phyloP scores from a whole-genome alignment of 768 basidiomycete species.

The Suillus occidentalis region DNA sequence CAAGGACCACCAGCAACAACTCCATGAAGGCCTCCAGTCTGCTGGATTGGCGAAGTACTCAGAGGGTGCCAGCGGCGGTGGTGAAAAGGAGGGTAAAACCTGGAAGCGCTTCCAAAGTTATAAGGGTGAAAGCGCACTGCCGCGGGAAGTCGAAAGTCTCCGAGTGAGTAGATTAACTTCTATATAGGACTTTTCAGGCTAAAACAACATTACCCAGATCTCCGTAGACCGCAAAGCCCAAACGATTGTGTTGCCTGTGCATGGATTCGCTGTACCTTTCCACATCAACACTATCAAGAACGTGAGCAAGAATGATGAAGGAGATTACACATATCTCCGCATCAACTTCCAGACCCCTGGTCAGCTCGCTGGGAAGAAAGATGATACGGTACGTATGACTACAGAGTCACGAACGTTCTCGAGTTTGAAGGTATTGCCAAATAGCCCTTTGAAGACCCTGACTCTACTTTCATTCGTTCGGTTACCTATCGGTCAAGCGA shows the following conservation, averaged over 20 bases:
- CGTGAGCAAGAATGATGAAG: slow-evolving; percentile 95
- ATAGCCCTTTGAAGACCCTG: slow-evolving; percentile 94
- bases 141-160: slow-evolving; percentile 76
- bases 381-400: slow-evolving; percentile 73
- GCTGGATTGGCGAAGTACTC: slow-evolving; percentile 84
- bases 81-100: slow-evolving; percentile 85
- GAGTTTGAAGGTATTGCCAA: slow-evolving; percentile 4
- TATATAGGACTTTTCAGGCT: neutral
- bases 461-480: slow-evolving; percentile 94
- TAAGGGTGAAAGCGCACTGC: slow-evolving; percentile 89
- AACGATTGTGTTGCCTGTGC: slow-evolving; percentile 88
- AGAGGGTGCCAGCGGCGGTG: slow-evolving; percentile 71
- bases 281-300: slow-evolving; percentile 99
- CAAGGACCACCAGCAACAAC: slow-evolving; percentile 82
- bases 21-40: slow-evolving; percentile 74
- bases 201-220: slow-evolving; percentile 51
- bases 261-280: slow-evolving; percentile 95
- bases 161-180: slow-evolving; percentile 51
- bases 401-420: neutral
- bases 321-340: slow-evolving; percentile 89
- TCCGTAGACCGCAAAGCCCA: slow-evolving; percentile 88
- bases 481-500: slow-evolving; percentile 92
- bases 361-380: slow-evolving; percentile 96
- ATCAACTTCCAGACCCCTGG: slow-evolving; percentile 99
- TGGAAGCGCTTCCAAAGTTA: slow-evolving; percentile 98